These are phyloP conservation scores for Phialocephala subalpina DNA, from an alignment of 2,329 filamentous ascomycete species.

Conservation along the genomic window DNA sequence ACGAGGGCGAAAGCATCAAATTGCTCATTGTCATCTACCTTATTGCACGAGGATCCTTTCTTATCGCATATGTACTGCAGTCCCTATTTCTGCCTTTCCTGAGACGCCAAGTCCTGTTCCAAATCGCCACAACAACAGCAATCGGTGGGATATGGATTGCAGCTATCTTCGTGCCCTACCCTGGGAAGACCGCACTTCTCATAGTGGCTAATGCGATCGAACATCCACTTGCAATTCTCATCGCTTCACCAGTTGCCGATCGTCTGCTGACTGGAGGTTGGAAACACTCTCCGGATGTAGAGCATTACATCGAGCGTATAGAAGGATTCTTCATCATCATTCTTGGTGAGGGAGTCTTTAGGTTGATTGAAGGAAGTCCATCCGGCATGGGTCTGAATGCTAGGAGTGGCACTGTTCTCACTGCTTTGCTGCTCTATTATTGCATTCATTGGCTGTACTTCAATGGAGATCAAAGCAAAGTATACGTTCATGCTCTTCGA, in stretches of 20 bases:
- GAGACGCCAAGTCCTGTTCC: slow-evolving; percentile 24
- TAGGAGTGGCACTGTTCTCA: slow-evolving; percentile 24
- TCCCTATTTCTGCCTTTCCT: slow-evolving; percentile 26
- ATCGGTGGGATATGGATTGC: slow-evolving; percentile 23
- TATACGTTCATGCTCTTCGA: slow-evolving; percentile 30
- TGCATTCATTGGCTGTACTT: slow-evolving; percentile 35
- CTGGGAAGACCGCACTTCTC: slow-evolving; percentile 24
- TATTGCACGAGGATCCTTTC: slow-evolving; percentile 24
- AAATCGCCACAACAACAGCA: background rate
- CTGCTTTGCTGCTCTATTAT: slow-evolving; percentile 29
- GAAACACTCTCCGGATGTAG: slow-evolving; percentile 19
- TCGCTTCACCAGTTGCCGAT: slow-evolving; percentile 26
- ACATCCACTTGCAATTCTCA: slow-evolving; percentile 26
- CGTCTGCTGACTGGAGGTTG: slow-evolving; percentile 22
- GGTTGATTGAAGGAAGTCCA: slow-evolving; percentile 31
- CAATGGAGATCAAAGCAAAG: slow-evolving; percentile 30
- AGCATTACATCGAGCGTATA: slow-evolving; percentile 29
- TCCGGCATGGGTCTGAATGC: slow-evolving; percentile 25
- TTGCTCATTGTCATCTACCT: slow-evolving; percentile 32
- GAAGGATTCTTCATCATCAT: slow-evolving; percentile 35
- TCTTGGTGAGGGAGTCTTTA: slow-evolving; percentile 33
- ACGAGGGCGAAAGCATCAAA: slow-evolving; percentile 20
- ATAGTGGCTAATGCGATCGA: slow-evolving; percentile 27
- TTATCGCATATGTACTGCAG: slow-evolving; percentile 19
- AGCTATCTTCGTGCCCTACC: slow-evolving; percentile 28